phyloP scores from a whole-genome alignment of 1,139 yeast species.

The Candida sanyaensis region DNA sequence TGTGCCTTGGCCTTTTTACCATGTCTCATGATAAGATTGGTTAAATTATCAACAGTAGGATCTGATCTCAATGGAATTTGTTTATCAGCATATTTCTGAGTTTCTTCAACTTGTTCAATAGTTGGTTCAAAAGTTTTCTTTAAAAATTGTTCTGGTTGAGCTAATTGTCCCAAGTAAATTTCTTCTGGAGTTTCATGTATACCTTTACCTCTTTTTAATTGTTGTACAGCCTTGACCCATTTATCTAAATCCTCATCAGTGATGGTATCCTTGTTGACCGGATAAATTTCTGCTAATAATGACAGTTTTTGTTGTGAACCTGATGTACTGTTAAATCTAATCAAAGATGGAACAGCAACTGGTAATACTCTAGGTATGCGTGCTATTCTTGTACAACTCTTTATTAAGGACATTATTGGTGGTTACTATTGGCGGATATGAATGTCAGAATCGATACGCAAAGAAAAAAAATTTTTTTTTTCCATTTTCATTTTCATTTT shows the following conservation, averaged over 20 bases:
- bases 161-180: constrained; percentile 43
- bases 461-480: constrained; percentile 11
- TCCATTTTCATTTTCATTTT: too few species aligned
- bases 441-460: background rate
- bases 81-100: constrained; percentile 47
- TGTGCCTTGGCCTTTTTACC: constrained; percentile 88
- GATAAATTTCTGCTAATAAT: constrained; percentile 28
- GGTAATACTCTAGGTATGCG: constrained; percentile 7
- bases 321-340: constrained; percentile 9
- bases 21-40: constrained; percentile 88
- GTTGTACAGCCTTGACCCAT: constrained; percentile 63
- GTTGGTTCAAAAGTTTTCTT: constrained; percentile 54
- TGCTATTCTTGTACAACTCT: constrained; percentile 15
- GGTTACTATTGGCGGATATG: background rate
- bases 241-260: constrained; percentile 63
- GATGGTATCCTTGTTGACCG: constrained; percentile 38
- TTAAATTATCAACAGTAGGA: constrained; percentile 72
- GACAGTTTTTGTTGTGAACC: constrained; percentile 7
- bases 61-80: constrained; percentile 67
- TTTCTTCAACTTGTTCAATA: constrained; percentile 59
- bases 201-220: constrained; percentile 46
- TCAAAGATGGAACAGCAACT: background rate
- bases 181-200: constrained; percentile 42
- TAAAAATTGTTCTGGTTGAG: constrained; percentile 37
- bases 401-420: constrained; percentile 14